Percentiles rank a stretch among this genome's conserved stretches.
These are phyloP conservation scores for Marchantia paleacea DNA, from an alignment of 225 moss, liverwort and hornwort genomes.

Conservation along the genomic window DNA sequence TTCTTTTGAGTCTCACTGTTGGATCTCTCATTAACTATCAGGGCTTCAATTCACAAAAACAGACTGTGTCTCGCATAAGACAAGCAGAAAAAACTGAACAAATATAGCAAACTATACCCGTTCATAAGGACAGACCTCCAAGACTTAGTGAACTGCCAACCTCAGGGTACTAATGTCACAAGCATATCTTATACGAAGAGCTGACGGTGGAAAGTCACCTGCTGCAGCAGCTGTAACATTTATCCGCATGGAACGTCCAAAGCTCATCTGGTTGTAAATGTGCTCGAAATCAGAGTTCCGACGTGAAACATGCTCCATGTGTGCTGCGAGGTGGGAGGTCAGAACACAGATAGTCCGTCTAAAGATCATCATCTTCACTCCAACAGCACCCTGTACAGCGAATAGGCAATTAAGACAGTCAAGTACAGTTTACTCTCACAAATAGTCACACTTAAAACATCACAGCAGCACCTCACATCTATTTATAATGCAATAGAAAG, in stretches of 20 bases:
- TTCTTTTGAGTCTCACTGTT: too few relatives aligned
- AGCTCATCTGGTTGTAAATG: constrained; percentile 83
- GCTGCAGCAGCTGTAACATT: constrained; percentile 54
- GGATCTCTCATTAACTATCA: neutral
- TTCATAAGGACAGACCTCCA: neutral
- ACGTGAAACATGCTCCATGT: constrained; percentile 73
- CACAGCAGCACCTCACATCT: neutral
- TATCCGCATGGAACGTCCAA: constrained; percentile 45
- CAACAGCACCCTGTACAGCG: constrained; percentile 86
- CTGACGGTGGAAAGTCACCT: constrained; percentile 6
- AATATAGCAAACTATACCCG: neutral
- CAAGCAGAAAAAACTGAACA: neutral
- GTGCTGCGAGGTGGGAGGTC: constrained; percentile 94
- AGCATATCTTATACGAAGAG: neutral
- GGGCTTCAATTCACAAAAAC: neutral
- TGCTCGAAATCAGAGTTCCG: constrained; percentile 98
- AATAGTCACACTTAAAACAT: neutral
- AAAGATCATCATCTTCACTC: constrained; percentile 74
- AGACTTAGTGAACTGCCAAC: neutral
- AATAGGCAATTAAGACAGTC: neutral
- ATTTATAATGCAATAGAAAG: neutral
- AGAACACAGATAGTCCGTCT: constrained; percentile 82
- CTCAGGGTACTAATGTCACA: neutral
- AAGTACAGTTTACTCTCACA: neutral
- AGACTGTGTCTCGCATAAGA: neutral